A percentile compares a stretch with the other conserved stretches of the same genome.
These are phyloP conservation scores for Mucor racemosus DNA, from an alignment of 371 early-diverging fungal species.

Conservation along the genomic window DNA sequence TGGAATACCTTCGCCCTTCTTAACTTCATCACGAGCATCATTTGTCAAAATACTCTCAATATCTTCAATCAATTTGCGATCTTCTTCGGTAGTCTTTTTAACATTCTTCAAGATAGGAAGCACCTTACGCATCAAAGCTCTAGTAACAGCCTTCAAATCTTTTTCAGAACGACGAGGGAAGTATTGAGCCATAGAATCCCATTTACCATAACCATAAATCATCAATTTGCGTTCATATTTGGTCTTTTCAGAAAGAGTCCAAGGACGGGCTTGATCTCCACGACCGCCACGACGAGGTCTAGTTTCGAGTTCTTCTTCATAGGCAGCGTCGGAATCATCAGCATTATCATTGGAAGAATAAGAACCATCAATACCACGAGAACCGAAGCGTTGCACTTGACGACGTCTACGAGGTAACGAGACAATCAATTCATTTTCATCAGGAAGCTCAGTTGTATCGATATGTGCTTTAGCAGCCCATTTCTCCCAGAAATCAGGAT, in stretches of 20 bases:
- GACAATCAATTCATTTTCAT: constrained; percentile 66
- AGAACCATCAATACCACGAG: constrained; percentile 41
- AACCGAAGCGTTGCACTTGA: constrained; percentile 62
- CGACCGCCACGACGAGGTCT: constrained; percentile 10
- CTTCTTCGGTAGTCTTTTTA: constrained; percentile 38
- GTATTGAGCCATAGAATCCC: constrained; percentile 67
- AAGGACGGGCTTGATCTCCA: constrained; percentile 44
- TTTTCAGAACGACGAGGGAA: constrained; percentile 62
- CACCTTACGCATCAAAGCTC: constrained; percentile 41
- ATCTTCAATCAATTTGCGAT: constrained; percentile 39
- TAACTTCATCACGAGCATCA: constrained; percentile 42
- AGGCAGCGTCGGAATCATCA: constrained; percentile 57
- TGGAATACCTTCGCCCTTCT: constrained; percentile 52
- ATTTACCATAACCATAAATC: constrained; percentile 77
- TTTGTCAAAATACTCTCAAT: constrained; percentile 35
- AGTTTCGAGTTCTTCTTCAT: constrained; percentile 41
- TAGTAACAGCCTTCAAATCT: constrained; percentile 59
- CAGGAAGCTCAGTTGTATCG: constrained; percentile 58
- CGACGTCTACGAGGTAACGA: constrained; percentile 72
- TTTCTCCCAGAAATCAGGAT: constrained; percentile 98
- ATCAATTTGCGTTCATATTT: constrained; percentile 78
- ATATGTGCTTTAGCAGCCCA: constrained; percentile 85
- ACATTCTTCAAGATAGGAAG: constrained; percentile 31
- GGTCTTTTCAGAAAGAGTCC: constrained; percentile 76
- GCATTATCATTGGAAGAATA: constrained; percentile 51